phyloP scores from a whole-genome alignment of 768 basidiomycete genomes.

The Russula olivacea region DNA sequence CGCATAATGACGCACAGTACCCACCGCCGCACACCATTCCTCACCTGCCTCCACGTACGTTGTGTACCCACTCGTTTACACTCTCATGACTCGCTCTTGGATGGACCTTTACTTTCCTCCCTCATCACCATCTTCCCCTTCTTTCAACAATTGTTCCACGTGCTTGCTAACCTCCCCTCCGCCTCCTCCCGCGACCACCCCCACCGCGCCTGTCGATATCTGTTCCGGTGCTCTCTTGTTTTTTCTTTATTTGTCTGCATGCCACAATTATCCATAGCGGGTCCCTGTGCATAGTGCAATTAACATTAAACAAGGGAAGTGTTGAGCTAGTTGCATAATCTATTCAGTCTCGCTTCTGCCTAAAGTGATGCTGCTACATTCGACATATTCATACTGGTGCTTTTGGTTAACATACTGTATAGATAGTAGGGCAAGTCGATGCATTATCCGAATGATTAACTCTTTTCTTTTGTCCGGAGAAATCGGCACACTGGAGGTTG shows the following conservation, averaged over 20 bases:
- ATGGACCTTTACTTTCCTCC: slow-evolving; percentile 20
- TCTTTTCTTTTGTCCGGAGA: neutral
- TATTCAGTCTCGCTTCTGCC: slow-evolving; percentile 6
- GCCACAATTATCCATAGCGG: slow-evolving; percentile 26
- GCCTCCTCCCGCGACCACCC: slow-evolving; percentile 7
- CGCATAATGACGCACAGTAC: slow-evolving; percentile 26
- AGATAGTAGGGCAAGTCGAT: neutral
- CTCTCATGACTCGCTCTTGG: slow-evolving; percentile 25
- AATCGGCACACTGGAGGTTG: neutral
- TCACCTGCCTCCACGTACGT: slow-evolving; percentile 22
- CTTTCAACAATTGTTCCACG: slow-evolving; percentile 8
- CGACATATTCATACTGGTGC: neutral
- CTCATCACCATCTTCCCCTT: slow-evolving; percentile 16
- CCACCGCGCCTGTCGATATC: slow-evolving; percentile 22
- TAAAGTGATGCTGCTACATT: neutral
- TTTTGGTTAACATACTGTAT: neutral
- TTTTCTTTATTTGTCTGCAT: slow-evolving; percentile 27
- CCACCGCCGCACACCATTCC: slow-evolving; percentile 17
- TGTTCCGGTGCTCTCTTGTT: slow-evolving; percentile 26
- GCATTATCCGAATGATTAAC: neutral
- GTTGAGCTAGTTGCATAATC: slow-evolving; percentile 26
- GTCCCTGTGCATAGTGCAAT: slow-evolving; percentile 27
- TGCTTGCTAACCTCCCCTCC: slow-evolving; percentile 24
- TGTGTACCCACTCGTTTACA: slow-evolving; percentile 27
- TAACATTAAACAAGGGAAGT: slow-evolving; percentile 26